phyloP scores from a whole-genome alignment of 441 rosid species.

The Mallotus japonicus region DNA sequence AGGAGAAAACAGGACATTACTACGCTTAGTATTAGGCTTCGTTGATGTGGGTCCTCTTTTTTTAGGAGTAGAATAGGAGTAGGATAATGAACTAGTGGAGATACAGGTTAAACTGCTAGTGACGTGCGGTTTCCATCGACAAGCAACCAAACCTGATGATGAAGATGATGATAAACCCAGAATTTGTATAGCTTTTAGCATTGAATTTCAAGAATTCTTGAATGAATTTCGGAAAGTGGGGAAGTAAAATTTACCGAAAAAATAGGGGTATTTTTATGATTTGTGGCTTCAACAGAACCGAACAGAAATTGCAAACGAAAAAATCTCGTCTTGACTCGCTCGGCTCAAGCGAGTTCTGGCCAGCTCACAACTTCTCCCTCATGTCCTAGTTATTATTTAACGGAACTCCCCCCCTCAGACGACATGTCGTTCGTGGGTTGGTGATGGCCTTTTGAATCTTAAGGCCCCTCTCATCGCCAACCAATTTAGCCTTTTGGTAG shows the following conservation, averaged over 20 bases:
- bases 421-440: no score
- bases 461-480: no score
- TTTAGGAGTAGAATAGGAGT: conserved; percentile 15
- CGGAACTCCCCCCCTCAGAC: no score
- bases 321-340: no score
- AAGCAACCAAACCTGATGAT: conserved; percentile 44
- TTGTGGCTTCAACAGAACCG: background rate
- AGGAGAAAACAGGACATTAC: conserved; percentile 16
- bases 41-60: conserved; percentile 17
- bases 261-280: background rate
- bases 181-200: conserved; percentile 81
- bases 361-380: no score
- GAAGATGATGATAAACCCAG: conserved; percentile 50
- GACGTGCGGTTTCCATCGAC: conserved; percentile 44
- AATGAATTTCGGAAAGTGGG: background rate
- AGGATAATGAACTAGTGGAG: conserved; percentile 33
- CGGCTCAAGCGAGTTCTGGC: no score
- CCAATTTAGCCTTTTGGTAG: no score
- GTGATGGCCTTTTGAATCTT: no score
- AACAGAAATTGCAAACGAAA: no score
- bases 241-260: no score
- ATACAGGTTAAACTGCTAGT: conserved; percentile 30
- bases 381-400: no score
- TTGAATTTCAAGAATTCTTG: conserved; percentile 20
- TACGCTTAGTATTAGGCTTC: background rate